Percentiles rank a stretch among this genome's conserved stretches.
These are phyloP conservation scores for Exophiala calicioides DNA, from an alignment of 2,329 filamentous ascomycete species.

Conservation along the genomic window DNA sequence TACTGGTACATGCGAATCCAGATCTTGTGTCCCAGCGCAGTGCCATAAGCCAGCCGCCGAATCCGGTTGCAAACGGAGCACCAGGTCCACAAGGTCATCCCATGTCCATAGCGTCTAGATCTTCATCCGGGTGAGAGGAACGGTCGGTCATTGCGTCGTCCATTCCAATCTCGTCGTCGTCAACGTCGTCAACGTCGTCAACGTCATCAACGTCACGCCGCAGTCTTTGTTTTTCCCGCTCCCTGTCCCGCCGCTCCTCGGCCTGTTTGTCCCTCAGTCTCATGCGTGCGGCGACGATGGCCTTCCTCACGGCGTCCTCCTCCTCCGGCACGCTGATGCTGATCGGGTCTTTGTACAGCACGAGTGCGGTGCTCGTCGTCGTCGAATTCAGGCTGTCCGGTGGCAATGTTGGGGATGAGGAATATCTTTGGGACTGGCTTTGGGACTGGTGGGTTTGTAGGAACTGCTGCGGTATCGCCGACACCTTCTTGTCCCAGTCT, in stretches of 20 bases:
- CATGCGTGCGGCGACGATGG: slow-evolving; percentile 76
- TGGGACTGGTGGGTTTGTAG: slow-evolving; percentile 47
- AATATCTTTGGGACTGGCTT: too few species aligned
- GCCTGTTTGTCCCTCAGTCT: slow-evolving; percentile 59
- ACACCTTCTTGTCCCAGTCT: slow-evolving; percentile 80
- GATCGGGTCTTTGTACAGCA: slow-evolving; percentile 79
- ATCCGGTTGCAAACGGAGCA: too few species aligned
- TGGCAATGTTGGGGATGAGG: slow-evolving; percentile 42
- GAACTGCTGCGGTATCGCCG: slow-evolving; percentile 67
- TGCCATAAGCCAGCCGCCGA: too few species aligned
- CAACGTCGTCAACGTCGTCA: slow-evolving; percentile 12
- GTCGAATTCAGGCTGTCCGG: slow-evolving; percentile 63
- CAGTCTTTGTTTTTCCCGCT: slow-evolving; percentile 7
- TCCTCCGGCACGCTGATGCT: slow-evolving; percentile 75
- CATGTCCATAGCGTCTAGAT: slow-evolving; percentile 35
- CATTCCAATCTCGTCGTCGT: slow-evolving; percentile 5
- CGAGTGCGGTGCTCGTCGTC: slow-evolving; percentile 59
- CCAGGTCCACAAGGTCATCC: slow-evolving; percentile 26
- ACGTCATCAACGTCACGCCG: background rate
- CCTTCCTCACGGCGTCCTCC: slow-evolving; percentile 75
- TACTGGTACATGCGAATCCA: too few species aligned
- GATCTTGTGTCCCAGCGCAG: too few species aligned
- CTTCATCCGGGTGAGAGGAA: slow-evolving; percentile 12
- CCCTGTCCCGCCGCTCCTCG: slow-evolving; percentile 17
- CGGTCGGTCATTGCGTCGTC: slow-evolving; percentile 22